Conservation (phyloP, 768 basidiomycete species). For the Boletus pseudo-olivaceus region DNA sequence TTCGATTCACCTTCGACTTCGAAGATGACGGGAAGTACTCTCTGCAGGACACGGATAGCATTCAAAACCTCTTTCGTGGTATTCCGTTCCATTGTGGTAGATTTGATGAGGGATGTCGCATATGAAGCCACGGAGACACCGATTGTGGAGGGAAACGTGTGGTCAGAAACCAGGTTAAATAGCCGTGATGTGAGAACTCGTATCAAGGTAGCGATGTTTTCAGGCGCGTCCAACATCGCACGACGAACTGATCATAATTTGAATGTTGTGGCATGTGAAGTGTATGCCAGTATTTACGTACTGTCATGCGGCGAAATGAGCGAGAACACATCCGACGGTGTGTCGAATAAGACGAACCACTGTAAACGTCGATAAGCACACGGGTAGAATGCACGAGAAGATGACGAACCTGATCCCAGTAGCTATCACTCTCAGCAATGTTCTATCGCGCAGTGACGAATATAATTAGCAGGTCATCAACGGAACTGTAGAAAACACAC, state of each 20-base stretch:
- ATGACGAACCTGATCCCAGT: constrained; percentile 81
- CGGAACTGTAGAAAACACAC: constrained; percentile 26
- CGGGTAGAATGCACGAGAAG: neutral
- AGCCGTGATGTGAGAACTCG: constrained; percentile 63
- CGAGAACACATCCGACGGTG: constrained; percentile 87
- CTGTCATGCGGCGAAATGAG: constrained; percentile 83
- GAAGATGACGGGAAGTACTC: constrained; percentile 88
- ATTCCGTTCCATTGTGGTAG: constrained; percentile 52
- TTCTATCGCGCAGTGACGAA: constrained; percentile 42
- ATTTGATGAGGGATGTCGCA: constrained; percentile 68
- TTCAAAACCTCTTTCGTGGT: constrained; percentile 87
- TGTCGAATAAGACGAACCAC: constrained; percentile 86
- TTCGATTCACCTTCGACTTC: constrained; percentile 71
- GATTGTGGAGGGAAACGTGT: constrained; percentile 68
- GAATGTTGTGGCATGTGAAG: constrained; percentile 2
- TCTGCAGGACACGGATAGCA: constrained; percentile 84
- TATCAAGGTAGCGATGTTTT: constrained; percentile 83
- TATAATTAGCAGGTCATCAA: constrained; percentile 1
- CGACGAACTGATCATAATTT: constrained; percentile 59
- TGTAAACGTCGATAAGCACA: constrained; percentile 28
- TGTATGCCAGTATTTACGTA: constrained; percentile 36
- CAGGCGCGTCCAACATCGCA: constrained; percentile 76
- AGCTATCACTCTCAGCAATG: constrained; percentile 70
- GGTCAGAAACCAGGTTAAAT: constrained; percentile 72
- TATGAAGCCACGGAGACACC: constrained; percentile 60